Conservation (phyloP, 2,329 filamentous ascomycete species). For the Emergomyces pasteurianus region DNA sequence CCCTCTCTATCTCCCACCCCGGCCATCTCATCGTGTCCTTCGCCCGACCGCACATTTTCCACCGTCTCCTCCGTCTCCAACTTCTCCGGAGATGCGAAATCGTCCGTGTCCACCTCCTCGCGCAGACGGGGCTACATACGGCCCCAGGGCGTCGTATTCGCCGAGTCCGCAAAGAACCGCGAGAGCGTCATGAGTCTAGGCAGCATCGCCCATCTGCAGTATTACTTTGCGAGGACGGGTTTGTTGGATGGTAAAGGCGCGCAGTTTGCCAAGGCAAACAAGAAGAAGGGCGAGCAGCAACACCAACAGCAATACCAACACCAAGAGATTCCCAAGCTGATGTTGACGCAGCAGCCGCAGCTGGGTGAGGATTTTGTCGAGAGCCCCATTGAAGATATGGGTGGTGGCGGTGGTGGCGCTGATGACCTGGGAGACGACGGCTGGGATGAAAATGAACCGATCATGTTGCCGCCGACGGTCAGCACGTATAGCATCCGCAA, state of each 20-base stretch:
- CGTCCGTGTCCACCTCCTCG: conserved; percentile 30
- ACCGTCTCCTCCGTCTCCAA: conserved; percentile 35
- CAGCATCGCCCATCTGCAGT: conserved; percentile 93
- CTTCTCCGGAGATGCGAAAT: conserved; percentile 33
- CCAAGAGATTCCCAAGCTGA: conserved; percentile 28
- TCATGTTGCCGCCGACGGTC: conserved; percentile 90
- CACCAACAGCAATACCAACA: conserved; percentile 24
- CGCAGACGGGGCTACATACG: conserved; percentile 73
- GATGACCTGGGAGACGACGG: conserved; percentile 37
- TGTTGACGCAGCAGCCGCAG: conserved; percentile 28
- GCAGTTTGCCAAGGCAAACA: conserved; percentile 61
- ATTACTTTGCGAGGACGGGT: conserved; percentile 94
- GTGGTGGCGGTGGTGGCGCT: conserved; percentile 16
- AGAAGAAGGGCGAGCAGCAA: conserved; percentile 27
- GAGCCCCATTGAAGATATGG: conserved; percentile 37
- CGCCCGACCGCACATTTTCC: conserved; percentile 34
- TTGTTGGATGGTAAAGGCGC: conserved; percentile 87
- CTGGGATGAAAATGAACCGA: conserved; percentile 47
- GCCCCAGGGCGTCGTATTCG: conserved; percentile 77
- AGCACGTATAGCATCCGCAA: conserved; percentile 88
- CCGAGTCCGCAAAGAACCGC: conserved; percentile 74
- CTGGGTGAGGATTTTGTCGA: conserved; percentile 36
- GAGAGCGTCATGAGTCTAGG: conserved; percentile 95
- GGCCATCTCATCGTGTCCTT: conserved; percentile 33
- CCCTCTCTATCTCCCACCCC: conserved; percentile 32